These are phyloP conservation scores for Aspergillus sojae DNA, from an alignment of 2,329 filamentous ascomycete species.

Conservation along the genomic window DNA sequence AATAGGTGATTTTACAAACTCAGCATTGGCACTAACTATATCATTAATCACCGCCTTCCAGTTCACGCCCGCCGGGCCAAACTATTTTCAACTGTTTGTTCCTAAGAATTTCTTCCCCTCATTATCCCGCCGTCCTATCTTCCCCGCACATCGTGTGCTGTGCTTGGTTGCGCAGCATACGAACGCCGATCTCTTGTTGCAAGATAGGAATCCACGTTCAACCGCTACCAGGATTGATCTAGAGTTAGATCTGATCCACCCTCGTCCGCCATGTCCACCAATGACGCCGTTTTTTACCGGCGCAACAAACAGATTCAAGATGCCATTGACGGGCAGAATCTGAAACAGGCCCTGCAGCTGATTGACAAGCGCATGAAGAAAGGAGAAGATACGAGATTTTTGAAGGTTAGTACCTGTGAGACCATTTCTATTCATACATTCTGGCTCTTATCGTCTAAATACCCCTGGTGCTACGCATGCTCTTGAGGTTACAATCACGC, in stretches of 20 bases:
- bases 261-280: conserved; percentile 27
- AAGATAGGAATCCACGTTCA: neutral
- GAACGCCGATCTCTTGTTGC: neutral
- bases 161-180: conserved; percentile 29
- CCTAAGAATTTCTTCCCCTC: conserved; percentile 9
- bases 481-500: neutral
- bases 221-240: neutral
- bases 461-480: neutral
- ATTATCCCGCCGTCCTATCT: conserved; percentile 12
- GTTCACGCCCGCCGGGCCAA: conserved; percentile 16
- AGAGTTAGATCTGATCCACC: neutral
- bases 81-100: conserved; percentile 3
- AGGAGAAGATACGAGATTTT: conserved; percentile 48
- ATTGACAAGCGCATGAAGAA: conserved; percentile 60
- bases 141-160: conserved; percentile 28
- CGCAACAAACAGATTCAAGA: conserved; percentile 54
- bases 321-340: conserved; percentile 50
- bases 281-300: conserved; percentile 45
- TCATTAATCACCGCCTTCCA: conserved; percentile 25
- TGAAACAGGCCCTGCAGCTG: conserved; percentile 53
- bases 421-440: neutral
- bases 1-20: neutral
- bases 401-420: conserved; percentile 34
- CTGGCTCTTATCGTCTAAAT: neutral
- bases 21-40: neutral